Conservation (phyloP, 306 rosid species). For the Sicyos edulis region DNA sequence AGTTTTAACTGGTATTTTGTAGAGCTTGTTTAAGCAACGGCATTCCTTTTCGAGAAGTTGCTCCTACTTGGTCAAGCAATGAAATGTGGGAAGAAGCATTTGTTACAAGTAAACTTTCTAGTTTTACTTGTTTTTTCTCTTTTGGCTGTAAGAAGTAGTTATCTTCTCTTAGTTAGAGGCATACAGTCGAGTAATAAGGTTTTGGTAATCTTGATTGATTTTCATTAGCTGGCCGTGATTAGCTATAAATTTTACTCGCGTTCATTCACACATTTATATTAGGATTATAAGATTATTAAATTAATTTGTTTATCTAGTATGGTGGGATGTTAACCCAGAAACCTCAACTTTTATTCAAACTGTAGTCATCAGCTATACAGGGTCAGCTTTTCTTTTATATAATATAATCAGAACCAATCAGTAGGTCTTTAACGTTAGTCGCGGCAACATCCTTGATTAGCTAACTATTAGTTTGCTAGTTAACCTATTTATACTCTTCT, state of each 20-base stretch:
- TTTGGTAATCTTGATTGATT: not conserved
- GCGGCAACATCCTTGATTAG: no score
- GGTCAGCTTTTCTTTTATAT: not conserved
- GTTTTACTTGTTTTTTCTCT: not conserved
- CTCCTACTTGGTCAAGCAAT: constrained; percentile 71
- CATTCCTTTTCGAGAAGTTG: constrained; percentile 70
- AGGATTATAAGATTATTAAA: not conserved
- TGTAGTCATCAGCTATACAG: not conserved
- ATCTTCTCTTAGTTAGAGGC: not conserved
- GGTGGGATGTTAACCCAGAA: not conserved
- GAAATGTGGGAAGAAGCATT: constrained; percentile 81
- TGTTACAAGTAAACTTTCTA: constrained; percentile 56
- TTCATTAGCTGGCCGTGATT: not conserved
- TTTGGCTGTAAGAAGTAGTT: not conserved
- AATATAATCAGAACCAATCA: no score
- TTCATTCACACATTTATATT: not conserved
- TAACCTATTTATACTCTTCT: not conserved
- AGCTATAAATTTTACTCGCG: not conserved
- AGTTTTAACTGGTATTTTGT: constrained; percentile 22
- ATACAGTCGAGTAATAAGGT: constrained; percentile 8
- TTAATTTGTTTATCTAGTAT: not conserved
- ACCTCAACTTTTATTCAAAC: not conserved
- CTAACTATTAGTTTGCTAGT: constrained; percentile 6
- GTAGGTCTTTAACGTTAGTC: no score
- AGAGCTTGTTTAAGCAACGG: constrained; percentile 66